A percentile compares a stretch with the other conserved stretches of the same genome.
Conservation (phyloP, 805 yeast species). For the Saccharomycodes ludwigii region DNA sequence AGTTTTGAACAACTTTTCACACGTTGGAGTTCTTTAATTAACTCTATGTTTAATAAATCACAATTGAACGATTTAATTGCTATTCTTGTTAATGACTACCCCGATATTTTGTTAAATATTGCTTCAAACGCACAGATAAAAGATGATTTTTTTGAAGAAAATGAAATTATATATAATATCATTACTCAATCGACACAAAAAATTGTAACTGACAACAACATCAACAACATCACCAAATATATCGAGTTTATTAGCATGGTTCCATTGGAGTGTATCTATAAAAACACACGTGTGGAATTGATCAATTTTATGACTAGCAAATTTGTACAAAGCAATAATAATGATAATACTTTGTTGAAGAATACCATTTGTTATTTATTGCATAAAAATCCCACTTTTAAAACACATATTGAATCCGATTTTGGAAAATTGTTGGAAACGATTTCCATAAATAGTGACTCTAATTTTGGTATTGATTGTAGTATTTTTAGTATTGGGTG, state of each 20-base stretch:
- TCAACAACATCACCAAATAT: conserved; percentile 7
- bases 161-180: conserved; percentile 23
- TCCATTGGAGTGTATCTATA: conserved; percentile 39
- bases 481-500: conserved; percentile 28
- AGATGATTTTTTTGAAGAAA: conserved; percentile 37
- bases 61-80: conserved; percentile 21
- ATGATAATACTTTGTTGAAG: not conserved
- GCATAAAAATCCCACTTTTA: conserved; percentile 40
- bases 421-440: conserved; percentile 15
- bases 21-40: conserved; percentile 45
- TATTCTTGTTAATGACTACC: conserved; percentile 17
- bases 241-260: conserved; percentile 12
- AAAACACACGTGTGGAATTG: conserved; percentile 21
- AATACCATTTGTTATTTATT: conserved; percentile 16
- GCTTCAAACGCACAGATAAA: conserved; percentile 9
- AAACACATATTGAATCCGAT: conserved; percentile 38
- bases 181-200: conserved; percentile 13
- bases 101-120: conserved; percentile 16
- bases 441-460: no score
- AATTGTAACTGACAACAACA: conserved; percentile 1
- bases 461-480: conserved; percentile 4
- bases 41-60: conserved; percentile 22
- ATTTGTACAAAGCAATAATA: no score
- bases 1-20: conserved; percentile 22
- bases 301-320: conserved; percentile 14